Percentiles rank a stretch among this genome's conserved stretches.
Conservation (phyloP, 2,329 filamentous ascomycete genomes). For the Lachnellula hyalina region DNA sequence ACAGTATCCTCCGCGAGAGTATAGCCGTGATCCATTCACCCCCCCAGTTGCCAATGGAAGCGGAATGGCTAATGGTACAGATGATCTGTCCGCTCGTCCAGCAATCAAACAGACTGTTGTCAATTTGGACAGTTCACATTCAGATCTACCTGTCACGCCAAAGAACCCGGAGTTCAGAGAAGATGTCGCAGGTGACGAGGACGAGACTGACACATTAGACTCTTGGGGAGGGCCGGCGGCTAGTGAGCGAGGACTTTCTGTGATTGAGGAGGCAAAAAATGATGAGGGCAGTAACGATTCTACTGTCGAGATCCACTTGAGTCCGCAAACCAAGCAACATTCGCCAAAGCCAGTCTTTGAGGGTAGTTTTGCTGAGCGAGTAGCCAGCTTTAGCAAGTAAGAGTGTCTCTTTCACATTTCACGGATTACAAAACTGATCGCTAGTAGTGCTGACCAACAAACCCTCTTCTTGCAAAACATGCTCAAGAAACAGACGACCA, state of each 20-base stretch:
- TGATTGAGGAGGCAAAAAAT: not conserved
- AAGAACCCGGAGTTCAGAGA: not conserved
- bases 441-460: slow-evolving; percentile 23
- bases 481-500: slow-evolving; percentile 22
- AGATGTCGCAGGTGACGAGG: slow-evolving; percentile 6
- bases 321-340: slow-evolving; percentile 10
- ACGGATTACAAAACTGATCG: not conserved
- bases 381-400: slow-evolving; percentile 25
- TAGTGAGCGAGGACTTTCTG: slow-evolving; percentile 1
- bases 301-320: slow-evolving; percentile 18
- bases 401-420: not conserved
- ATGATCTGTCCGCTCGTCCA: slow-evolving; percentile 9
- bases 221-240: slow-evolving; percentile 14
- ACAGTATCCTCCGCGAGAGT: not conserved
- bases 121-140: not conserved
- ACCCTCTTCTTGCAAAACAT: slow-evolving; percentile 30
- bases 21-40: not conserved
- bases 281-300: slow-evolving; percentile 13
- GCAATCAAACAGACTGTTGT: not conserved
- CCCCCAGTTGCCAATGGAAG: not conserved
- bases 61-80: not conserved
- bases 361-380: slow-evolving; percentile 19
- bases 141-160: slow-evolving; percentile 6
- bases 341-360: slow-evolving; percentile 11
- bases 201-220: slow-evolving; percentile 12